Base-by-base conservation (phyloP, 2,329 filamentous ascomycete species). In the Aschersonia sp. region DNA sequence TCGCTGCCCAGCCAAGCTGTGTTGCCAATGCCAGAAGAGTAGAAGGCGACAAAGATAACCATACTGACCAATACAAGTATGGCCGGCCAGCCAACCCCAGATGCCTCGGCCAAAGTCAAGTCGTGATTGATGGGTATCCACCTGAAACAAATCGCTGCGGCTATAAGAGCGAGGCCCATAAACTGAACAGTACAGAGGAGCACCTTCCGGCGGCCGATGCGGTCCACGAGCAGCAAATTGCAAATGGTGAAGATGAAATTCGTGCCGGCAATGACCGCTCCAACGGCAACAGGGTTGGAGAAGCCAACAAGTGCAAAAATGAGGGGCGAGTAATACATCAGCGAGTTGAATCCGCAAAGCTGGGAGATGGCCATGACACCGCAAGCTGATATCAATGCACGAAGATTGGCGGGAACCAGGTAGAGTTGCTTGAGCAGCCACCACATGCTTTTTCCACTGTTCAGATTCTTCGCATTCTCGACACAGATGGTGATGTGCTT, bases 291-390 rank as follows among this genome's bases (percentile, higher is more conserved):
- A 0, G 72, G 67, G 46, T 74, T 70, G 14, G 61, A 56, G 55
- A 75, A 74, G 1, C 71, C 70, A 30, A 73, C 70, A 4, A 74
- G 64, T 1, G 61, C 56, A 52, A 76, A 75, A 0, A 75, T 57
- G 0, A 67, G 68, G 0, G 70, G 70, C 0, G 67, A 69, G 56
- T 74, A 75, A 57, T 74, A 73, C 50, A 66, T 62, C 39, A 76
- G 60, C 1, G 72, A 70, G 50, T 75, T 76, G 56, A 76, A 72
- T 0, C 71, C 72, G 5, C 67, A 63, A 41, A 74, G 70, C 59
- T 74, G 72, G 11, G 63, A 67, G 41, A 73, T 68, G 14, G 68
- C 71, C 69, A 74, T 74, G n/a, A 73, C 54, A n/a, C 68, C 66
- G 47, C 70, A 74, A 3, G 68, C 70, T 41, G 62, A 59, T 40